Evolutionary conservation across 257 asterid species (phyloP).

Genomic region (Nicotiana otophora): DNA sequence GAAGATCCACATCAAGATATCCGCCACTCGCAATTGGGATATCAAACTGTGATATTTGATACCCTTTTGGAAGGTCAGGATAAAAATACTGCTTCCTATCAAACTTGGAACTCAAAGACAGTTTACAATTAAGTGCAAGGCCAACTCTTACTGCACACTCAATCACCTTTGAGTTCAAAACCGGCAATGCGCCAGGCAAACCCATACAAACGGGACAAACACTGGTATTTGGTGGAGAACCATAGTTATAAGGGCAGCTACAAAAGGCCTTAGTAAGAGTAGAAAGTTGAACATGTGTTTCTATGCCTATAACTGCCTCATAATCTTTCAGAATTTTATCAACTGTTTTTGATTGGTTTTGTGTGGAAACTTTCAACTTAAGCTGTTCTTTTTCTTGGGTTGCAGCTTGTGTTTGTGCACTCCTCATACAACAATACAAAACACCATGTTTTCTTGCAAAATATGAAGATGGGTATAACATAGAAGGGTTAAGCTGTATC

Average conservation of each 20-base stretch:
- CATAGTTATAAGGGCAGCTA: slow-evolving; percentile 50
- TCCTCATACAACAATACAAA: slow-evolving; percentile 36
- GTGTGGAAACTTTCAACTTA: slow-evolving; percentile 35
- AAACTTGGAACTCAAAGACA: slow-evolving; percentile 72
- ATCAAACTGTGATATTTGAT: slow-evolving; percentile 96
- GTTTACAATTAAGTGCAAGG: slow-evolving; percentile 73
- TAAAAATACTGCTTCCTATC: slow-evolving; percentile 95
- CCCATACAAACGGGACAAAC: slow-evolving; percentile 95
- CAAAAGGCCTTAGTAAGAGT: slow-evolving; percentile 45
- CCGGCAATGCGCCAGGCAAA: slow-evolving; percentile 95
- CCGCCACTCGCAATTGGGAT: slow-evolving; percentile 79
- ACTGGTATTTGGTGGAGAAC: slow-evolving; percentile 78
- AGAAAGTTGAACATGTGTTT: slow-evolving; percentile 81
- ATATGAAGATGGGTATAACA: slow-evolving; percentile 50
- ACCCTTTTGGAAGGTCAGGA: slow-evolving; percentile 97
- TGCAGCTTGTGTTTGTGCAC: slow-evolving; percentile 41
- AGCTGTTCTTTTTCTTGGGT: slow-evolving; percentile 55
- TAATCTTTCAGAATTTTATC: slow-evolving; percentile 57
- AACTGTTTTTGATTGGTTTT: slow-evolving; percentile 29
- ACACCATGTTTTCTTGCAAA: slow-evolving; percentile 43
- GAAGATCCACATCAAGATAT: slow-evolving; percentile 82
- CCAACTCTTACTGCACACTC: slow-evolving; percentile 83
- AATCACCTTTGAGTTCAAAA: slow-evolving; percentile 78
- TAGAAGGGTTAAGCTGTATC: slow-evolving; percentile 44
- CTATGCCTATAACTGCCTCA: slow-evolving; percentile 90